Base-by-base conservation (phyloP, 2,329 filamentous ascomycete genomes). In the Botryosphaeria dothidea region DNA sequence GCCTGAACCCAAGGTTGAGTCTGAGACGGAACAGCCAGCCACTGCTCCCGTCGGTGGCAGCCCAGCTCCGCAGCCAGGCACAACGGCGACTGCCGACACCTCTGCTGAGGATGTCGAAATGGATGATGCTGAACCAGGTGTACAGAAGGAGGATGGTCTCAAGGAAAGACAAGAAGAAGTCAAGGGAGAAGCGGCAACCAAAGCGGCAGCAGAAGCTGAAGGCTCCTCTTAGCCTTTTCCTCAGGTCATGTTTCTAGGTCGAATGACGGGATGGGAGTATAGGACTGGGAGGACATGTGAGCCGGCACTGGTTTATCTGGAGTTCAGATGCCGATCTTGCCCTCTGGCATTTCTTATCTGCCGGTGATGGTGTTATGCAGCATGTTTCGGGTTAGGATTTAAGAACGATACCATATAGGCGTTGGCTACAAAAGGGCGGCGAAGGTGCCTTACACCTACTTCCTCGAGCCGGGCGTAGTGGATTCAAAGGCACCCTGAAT, bases 91-190 rank as follows among this genome's bases (percentile, higher is more conserved):
- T 15, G 57, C 57, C 8, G 64, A 65, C 29, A 57, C 62, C 13
- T 46, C 54, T 19, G 56, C 54, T 7, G 57, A 62, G 25, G 64
- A 66, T 17, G 38, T 66, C 1, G 64, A 66, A 23, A 66, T 66
- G 64, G 49, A 51, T 13, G 64, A 66, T 34, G 64, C 57, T 17
- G 54, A 54, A 56, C 56, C 64, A 9, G 64, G 62, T 0, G 51
- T 65, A 19, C 51, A 9, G 17, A 65, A 65, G 29, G 62, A 65
- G 23, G 45, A 65, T 36, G 62, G 62, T 6, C 41, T 65, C 17
- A 48, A 38, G 25, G 62, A 65, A 23, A 46, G 62, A 19, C 51
- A 65, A 27, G 62, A 57, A 29, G 62, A 65, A 19, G 27, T 25
- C 49, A 64, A 46, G 49, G 61, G 25, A 3, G 62, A 65, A 34